Evolutionary conservation across 495 filamentous ascomycete genomes (phyloP), one percentile per base, ranked within the genome.

Genomic region (Niebla homalea): DNA sequence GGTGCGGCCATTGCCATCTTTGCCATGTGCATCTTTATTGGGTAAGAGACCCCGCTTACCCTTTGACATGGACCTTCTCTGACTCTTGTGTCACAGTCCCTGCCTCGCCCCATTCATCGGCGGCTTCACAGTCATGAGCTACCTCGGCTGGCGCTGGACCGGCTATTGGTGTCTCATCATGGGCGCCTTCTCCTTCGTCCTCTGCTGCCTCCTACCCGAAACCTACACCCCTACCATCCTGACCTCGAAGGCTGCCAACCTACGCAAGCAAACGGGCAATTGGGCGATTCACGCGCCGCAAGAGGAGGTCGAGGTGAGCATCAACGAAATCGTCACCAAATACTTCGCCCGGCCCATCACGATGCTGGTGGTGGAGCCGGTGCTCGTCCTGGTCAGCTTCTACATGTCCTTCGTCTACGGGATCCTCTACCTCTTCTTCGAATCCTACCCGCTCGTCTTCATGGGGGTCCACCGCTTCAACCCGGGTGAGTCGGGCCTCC

Each of bases 131-230:
- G 73, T 70, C 3, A 65, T 73, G 18, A 70, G 63, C 12, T 64
- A 73, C 43, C 68, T 81, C 1, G 72, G 70, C 48, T 83, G 80
- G 80, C 65, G 76, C 36, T 84, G 80, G 78, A 79, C 76, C 0
- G 74, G 67, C 14, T 87, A 75, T 72, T 70, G 82, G 36, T 78
- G 74, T 4, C 52, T 76, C 15, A 80, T 86, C 51, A 66, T 77
- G 32, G 67, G 65, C 0, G 61, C 65, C 15, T 58, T 70, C 20
- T 73, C 77, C 48, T 75, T 66, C 19, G 37, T 75, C 18, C 64
- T 70, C 18, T 64, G 72, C 14, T 58, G 81, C 35, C 63, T 76
- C 43, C 66, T 80, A 14, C 73, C 74, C 1, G 83, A 87, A 62
- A 84, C 81, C 1, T 80, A 78, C 49, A 63, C 64, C 0, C 71